Base-by-base conservation (phyloP, 306 rosid species). In the Trichosanthes cucumerina region DNA sequence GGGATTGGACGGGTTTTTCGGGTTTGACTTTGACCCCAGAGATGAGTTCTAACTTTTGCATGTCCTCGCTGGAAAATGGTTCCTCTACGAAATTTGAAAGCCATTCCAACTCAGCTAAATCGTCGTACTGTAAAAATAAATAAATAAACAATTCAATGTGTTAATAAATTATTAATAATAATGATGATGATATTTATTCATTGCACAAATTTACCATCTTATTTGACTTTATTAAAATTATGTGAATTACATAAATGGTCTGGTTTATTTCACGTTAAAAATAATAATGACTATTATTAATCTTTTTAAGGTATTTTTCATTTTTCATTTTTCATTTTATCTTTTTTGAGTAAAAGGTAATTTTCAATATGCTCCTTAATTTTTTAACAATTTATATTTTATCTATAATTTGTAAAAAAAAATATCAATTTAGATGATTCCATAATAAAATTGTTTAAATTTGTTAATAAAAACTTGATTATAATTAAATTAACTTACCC, bases 41-140 rank as follows among this genome's bases (percentile, higher is more conserved):
- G 78, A 90, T 89, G 19, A 93, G 83, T 57, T 91, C 91, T 76
- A 93, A 86, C 79, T 85, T 88, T 77, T 90, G 89, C 63, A 89
- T 28, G 82, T 93, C 97, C 81, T 93, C 96, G 52, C 85, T 89
- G n/a, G 98, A 90, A 74, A 93, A 90, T 15, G 97, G 89, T 54
- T 93, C 98, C 82, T 93, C 77, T 16, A 26, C 77, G 14, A 72
- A 72, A 16, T 49, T 15, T 15, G 77, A 47, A 44, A 72, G 77
- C 98, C 97, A 93, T 83, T 93, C 98, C 80, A 93, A 83, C 80
- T 90, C 97, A 43, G 92, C 96, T 66, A 89, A 75, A 43, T 91
- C 98, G 78, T 93, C 96, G 58, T 83, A 87, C 97, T 92, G 90
- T 60, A n/a, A 63, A 65, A 31, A 58, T 0, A 4, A 76, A 28